phyloP scores from a whole-genome alignment of 257 asterid species.

The Ehretia macrophylla region DNA sequence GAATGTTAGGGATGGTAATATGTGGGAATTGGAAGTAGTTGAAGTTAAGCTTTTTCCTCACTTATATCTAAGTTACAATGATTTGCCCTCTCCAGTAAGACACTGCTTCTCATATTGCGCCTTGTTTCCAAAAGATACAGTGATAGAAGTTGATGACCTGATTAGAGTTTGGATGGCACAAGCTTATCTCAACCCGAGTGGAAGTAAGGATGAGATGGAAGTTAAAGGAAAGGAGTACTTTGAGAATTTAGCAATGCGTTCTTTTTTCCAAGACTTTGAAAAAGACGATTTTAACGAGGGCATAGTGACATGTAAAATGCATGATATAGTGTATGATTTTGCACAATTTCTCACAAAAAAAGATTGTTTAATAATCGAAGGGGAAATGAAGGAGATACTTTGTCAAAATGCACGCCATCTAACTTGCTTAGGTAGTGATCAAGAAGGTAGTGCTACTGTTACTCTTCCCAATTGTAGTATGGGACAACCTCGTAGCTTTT shows the following conservation, averaged over 20 bases:
- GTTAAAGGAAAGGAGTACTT: constrained; percentile 12
- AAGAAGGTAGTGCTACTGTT: neutral
- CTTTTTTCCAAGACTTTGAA: constrained; percentile 6
- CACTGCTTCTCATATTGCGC: constrained; percentile 6
- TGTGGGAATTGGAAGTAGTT: constrained; percentile 16
- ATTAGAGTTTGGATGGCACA: constrained; percentile 25
- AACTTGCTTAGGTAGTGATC: neutral
- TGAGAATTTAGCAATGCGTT: constrained; percentile 1
- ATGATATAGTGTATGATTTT: constrained; percentile 16
- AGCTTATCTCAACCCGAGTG: constrained; percentile 11
- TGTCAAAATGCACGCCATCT: neutral
- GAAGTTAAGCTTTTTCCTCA: constrained; percentile 17
- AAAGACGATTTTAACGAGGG: neutral
- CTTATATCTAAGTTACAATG: constrained; percentile 17
- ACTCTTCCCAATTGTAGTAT: neutral
- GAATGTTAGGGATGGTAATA: constrained; percentile 19
- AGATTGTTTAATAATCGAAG: neutral
- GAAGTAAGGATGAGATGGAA: constrained; percentile 8
- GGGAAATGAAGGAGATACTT: neutral
- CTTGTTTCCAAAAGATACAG: constrained; percentile 19
- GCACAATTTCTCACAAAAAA: neutral
- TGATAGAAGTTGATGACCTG: constrained; percentile 13
- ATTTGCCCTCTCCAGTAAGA: constrained; percentile 9
- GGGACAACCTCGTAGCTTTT: neutral
- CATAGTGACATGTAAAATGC: constrained; percentile 6